A percentile compares a stretch with the other conserved stretches of the same genome.
Conservation (phyloP, 164 flowering plant genomes). For the Malania oleifera region DNA sequence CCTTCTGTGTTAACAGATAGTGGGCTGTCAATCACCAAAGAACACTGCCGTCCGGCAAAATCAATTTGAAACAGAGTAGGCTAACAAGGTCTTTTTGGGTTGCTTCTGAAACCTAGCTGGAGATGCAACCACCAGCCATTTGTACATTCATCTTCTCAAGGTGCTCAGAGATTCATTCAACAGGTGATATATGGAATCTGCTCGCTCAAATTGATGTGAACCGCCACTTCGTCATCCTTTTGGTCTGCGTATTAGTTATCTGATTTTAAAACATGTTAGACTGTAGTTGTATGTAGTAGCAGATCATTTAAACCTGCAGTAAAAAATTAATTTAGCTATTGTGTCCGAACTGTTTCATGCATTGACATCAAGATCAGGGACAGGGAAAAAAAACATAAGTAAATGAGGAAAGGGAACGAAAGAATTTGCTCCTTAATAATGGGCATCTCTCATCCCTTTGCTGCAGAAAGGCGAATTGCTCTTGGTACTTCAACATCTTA, state of each 20-base stretch:
- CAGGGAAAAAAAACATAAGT: too few species aligned
- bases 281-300: constrained; percentile 7
- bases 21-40: constrained; percentile 1
- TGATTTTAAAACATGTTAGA: neutral
- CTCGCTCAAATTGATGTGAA: constrained; percentile 11
- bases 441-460: too few species aligned
- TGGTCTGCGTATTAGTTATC: neutral
- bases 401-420: too few species aligned
- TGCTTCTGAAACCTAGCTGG: constrained; percentile 4
- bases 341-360: too few species aligned
- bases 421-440: too few species aligned
- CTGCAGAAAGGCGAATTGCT: too few species aligned
- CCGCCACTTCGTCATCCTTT: constrained; percentile 7
- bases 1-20: constrained; percentile 12
- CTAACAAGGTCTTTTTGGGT: neutral
- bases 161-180: constrained; percentile 14
- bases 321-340: neutral
- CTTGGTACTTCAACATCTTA: too few species aligned
- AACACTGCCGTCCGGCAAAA: constrained; percentile 1
- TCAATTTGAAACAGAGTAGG: constrained; percentile 2
- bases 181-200: constrained; percentile 14
- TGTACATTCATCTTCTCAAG: constrained; percentile 17
- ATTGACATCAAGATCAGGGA: too few species aligned
- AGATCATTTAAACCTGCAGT: neutral
- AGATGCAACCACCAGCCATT: constrained; percentile 8